Conservation (phyloP, 257 asterid genomes). For the Datura wrightii region DNA sequence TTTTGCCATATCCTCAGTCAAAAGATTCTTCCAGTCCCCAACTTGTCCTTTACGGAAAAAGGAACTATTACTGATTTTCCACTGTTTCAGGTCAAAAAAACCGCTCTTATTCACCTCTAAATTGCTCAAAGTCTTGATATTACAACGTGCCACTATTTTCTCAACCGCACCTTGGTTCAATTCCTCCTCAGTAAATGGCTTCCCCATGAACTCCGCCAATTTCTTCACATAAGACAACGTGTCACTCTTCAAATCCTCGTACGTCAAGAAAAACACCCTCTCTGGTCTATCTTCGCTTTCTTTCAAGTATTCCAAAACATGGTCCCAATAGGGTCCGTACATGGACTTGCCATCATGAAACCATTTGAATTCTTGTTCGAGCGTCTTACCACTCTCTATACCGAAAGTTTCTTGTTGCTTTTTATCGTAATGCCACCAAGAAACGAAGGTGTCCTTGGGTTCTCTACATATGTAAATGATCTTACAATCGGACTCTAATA, state of each 20-base stretch:
- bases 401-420: not conserved
- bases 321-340: not conserved
- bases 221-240: not conserved
- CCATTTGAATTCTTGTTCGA: not conserved
- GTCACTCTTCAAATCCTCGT: not conserved
- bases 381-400: not conserved
- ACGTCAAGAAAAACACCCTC: not conserved
- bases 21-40: not conserved
- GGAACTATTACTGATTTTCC: not conserved
- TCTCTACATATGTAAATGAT: not conserved
- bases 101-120: not conserved
- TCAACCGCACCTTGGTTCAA: not conserved
- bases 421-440: conserved; percentile 4
- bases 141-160: not conserved
- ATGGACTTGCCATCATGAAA: not conserved
- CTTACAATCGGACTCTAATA: not conserved
- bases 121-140: not conserved
- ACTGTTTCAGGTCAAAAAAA: not conserved
- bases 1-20: not conserved
- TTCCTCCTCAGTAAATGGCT: not conserved
- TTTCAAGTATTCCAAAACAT: not conserved
- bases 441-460: not conserved
- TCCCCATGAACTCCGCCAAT: not conserved
- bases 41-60: not conserved
- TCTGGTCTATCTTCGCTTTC: not conserved